phyloP scores from a whole-genome alignment of 2,329 filamentous ascomycete species.

The Cadophora gregata region DNA sequence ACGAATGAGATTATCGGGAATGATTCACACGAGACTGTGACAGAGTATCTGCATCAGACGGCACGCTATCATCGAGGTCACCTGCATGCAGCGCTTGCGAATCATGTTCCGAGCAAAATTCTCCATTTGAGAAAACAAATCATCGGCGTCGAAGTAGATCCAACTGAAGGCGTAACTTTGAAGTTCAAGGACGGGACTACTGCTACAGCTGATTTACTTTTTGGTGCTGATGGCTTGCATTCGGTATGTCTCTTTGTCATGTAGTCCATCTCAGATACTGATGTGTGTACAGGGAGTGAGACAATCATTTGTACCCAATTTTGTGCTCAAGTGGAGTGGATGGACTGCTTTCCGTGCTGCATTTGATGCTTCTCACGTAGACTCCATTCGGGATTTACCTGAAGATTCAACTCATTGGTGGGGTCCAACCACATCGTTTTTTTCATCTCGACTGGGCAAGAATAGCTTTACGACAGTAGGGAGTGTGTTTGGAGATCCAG shows the following conservation, averaged over 20 bases:
- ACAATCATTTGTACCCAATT: conserved; percentile 40
- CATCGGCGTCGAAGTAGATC: conserved; percentile 25
- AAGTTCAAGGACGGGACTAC: conserved; percentile 43
- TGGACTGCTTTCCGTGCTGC: conserved; percentile 47
- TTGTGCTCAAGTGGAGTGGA: conserved; percentile 46
- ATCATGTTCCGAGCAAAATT: conserved; percentile 41
- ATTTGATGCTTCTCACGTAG: conserved; percentile 45
- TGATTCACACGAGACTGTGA: conserved; percentile 42
- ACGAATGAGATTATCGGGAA: conserved; percentile 47
- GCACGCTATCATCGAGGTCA: conserved; percentile 47
- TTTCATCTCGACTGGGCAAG: conserved; percentile 41
- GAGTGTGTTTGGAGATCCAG: conserved; percentile 34
- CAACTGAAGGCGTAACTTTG: conserved; percentile 36
- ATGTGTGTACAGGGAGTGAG: conserved; percentile 31
- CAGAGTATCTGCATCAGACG: conserved; percentile 44
- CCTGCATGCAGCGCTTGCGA: conserved; percentile 45
- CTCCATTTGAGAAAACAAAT: conserved; percentile 45
- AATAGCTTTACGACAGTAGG: background rate
- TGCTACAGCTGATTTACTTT: conserved; percentile 42
- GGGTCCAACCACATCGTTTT: conserved; percentile 44
- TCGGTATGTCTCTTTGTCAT: conserved; percentile 39
- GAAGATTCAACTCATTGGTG: conserved; percentile 48
- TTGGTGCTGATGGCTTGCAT: conserved; percentile 47
- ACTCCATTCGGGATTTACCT: conserved; percentile 43
- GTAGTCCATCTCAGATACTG: background rate